Conservation (phyloP, 331 rosid species). For the Malus hybrid region DNA sequence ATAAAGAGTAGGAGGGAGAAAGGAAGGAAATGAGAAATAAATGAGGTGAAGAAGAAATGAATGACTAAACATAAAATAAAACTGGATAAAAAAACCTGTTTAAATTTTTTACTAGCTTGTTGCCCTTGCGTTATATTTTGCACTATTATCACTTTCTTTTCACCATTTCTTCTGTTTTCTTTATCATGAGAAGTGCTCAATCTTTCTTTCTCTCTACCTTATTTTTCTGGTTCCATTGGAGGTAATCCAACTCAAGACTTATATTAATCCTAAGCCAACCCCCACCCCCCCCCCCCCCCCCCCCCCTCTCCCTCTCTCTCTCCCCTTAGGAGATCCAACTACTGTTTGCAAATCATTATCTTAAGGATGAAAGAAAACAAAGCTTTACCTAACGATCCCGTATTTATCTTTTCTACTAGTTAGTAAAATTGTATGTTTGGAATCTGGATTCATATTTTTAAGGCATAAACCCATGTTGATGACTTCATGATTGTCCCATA, state of each 20-base stretch:
- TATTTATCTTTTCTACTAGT: background rate
- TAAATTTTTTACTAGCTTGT: no score
- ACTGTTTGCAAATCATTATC: no score
- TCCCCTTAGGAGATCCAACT: no score
- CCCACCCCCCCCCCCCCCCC: no score
- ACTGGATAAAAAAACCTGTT: background rate
- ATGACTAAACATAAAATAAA: background rate
- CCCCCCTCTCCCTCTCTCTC: no score
- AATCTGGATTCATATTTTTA: background rate
- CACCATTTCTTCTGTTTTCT: background rate
- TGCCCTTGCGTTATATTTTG: no score
- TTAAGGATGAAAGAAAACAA: background rate
- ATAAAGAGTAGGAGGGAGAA: background rate
- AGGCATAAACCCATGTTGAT: background rate
- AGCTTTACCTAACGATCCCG: background rate
- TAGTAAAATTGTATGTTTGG: background rate
- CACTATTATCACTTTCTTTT: background rate
- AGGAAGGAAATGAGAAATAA: background rate
- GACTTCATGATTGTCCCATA: background rate
- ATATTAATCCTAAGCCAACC: no score
- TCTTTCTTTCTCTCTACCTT: background rate
- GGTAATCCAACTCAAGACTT: no score
- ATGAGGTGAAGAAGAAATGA: background rate
- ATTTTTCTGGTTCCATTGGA: no score
- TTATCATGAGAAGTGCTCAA: background rate